A percentile compares a stretch with the other conserved stretches of the same genome.
Conservation (phyloP, 106 monocot genomes). For the Gastrodia elata region DNA sequence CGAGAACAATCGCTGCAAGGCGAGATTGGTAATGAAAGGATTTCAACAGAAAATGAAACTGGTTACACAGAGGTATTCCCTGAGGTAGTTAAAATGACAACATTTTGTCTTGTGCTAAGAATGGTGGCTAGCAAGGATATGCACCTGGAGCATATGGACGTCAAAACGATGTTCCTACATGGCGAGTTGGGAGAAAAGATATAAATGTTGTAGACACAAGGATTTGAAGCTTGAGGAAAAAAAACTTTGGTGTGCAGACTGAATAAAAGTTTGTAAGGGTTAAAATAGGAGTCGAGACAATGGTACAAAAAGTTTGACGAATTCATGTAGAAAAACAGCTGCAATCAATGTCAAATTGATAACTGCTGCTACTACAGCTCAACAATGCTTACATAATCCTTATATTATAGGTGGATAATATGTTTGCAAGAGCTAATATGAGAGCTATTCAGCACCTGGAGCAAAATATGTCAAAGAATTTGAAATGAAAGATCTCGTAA, state of each 20-base stretch:
- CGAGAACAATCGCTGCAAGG: neutral
- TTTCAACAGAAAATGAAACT: neutral
- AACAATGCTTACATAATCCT: neutral
- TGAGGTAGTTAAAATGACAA: neutral
- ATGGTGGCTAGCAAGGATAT: neutral
- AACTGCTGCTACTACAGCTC: too few relatives aligned
- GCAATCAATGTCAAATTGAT: too few relatives aligned
- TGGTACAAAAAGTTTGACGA: neutral
- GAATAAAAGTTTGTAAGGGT: neutral
- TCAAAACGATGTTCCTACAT: constrained; percentile 1
- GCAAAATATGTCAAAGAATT: neutral
- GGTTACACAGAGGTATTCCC: neutral
- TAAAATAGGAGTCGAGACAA: neutral
- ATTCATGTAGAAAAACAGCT: neutral
- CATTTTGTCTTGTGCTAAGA: too few relatives aligned
- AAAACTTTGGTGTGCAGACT: neutral
- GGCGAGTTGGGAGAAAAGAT: neutral
- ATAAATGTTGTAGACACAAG: neutral
- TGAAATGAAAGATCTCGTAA: neutral
- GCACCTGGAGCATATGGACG: neutral
- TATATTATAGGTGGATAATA: neutral
- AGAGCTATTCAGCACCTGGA: neutral
- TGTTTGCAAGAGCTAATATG: neutral
- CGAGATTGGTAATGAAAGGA: neutral
- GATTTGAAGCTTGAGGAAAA: neutral